Percentiles rank a stretch among this genome's conserved stretches.
These are phyloP conservation scores for Mycena leptocephala DNA, from an alignment of 768 basidiomycete genomes.

Conservation along the genomic window DNA sequence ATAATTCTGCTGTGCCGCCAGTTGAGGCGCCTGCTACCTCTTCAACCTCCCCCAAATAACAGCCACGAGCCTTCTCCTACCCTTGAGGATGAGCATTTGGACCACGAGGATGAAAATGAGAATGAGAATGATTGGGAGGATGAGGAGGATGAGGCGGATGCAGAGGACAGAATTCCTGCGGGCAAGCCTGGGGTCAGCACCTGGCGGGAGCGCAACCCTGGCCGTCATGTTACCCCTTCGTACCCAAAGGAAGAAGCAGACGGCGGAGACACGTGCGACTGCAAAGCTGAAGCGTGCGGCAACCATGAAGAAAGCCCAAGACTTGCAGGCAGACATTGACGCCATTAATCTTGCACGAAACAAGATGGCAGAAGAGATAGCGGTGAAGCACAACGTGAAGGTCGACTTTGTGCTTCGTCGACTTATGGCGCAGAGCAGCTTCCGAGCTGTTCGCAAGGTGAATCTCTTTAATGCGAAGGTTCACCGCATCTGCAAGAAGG, in stretches of 20 bases:
- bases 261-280: not conserved
- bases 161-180: not conserved
- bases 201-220: not conserved
- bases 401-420: not conserved
- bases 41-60: no score
- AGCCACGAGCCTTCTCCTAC: no score
- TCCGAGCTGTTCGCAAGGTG: no score
- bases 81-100: no score
- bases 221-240: no score
- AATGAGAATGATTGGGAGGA: no score
- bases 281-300: not conserved
- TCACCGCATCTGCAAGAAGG: not conserved
- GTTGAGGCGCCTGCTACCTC: no score
- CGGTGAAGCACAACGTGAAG: not conserved
- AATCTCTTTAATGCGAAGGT: no score
- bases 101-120: no score
- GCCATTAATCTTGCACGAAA: not conserved
- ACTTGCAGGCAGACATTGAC: not conserved
- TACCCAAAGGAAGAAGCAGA: not conserved
- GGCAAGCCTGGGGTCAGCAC: not conserved
- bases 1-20: no score
- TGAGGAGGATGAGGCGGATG: no score
- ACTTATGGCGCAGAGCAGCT: not conserved
- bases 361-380: conserved; percentile 4
- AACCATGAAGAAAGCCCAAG: not conserved